phyloP scores from a whole-genome alignment of 331 rosid genomes.

The Cucumis variabilis region DNA sequence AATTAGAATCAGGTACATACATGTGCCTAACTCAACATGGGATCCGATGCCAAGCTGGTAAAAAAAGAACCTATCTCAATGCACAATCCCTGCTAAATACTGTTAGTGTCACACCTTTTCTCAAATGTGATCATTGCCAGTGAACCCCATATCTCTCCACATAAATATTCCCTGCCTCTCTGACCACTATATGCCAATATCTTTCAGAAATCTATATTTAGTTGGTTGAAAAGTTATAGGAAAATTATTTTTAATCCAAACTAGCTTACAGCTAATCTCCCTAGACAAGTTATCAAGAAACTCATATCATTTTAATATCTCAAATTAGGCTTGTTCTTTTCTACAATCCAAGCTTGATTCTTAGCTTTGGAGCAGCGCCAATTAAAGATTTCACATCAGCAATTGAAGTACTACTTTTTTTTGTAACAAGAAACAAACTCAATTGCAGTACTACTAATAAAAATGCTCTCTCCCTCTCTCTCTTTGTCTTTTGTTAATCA shows the following conservation, averaged over 20 bases:
- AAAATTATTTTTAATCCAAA: background rate
- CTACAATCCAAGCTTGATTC: background rate
- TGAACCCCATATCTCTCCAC: background rate
- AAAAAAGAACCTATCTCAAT: background rate
- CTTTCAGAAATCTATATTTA: background rate
- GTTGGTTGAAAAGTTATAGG: background rate
- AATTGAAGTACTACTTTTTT: background rate
- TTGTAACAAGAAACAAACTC: background rate
- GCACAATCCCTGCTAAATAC: background rate
- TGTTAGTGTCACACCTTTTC: background rate
- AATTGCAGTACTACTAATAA: background rate
- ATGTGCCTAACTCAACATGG: too few relatives aligned
- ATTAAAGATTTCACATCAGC: background rate
- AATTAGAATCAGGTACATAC: too few relatives aligned
- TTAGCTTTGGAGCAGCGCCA: slow-evolving; percentile 15
- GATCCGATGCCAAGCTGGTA: background rate
- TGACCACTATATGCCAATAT: background rate
- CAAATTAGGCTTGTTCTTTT: background rate
- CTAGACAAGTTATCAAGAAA: background rate
- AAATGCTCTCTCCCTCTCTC: background rate
- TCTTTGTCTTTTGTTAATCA: background rate
- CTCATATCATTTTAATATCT: background rate
- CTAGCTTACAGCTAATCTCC: background rate
- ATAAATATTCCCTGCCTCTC: background rate
- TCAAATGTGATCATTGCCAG: slow-evolving; percentile 1